Conservation (phyloP, 2,329 filamentous ascomycete species). For the Bipolaris cookei region DNA sequence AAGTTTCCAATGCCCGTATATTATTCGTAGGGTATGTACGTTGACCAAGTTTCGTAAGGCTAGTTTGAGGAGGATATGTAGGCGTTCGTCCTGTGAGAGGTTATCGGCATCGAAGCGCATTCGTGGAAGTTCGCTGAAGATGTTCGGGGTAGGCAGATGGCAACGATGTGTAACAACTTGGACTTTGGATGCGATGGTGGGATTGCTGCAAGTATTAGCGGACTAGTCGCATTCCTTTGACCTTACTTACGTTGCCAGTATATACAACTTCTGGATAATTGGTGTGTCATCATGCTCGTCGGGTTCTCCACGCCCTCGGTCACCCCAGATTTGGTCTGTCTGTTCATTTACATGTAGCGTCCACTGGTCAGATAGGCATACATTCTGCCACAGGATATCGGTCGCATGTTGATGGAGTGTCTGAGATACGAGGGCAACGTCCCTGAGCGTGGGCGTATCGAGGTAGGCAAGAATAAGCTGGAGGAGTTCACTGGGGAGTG, state of each 20-base stretch:
- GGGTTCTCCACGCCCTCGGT: slow-evolving; percentile 22
- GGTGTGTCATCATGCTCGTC: slow-evolving; percentile 52
- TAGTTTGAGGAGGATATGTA: slow-evolving; percentile 48
- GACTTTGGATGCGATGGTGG: slow-evolving; percentile 52
- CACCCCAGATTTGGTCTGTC: slow-evolving; percentile 19
- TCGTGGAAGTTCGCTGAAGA: slow-evolving; percentile 53
- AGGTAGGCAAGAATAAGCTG: slow-evolving; percentile 50
- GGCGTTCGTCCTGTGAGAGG: slow-evolving; percentile 50
- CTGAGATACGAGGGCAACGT: slow-evolving; percentile 44
- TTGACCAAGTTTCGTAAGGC: slow-evolving; percentile 52
- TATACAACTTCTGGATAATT: slow-evolving; percentile 51
- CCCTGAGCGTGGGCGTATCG: slow-evolving; percentile 35
- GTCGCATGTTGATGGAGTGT: slow-evolving; percentile 47
- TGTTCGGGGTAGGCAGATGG: slow-evolving; percentile 54
- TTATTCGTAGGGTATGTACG: slow-evolving; percentile 53
- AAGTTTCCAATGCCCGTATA: slow-evolving; percentile 53
- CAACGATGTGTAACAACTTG: slow-evolving; percentile 54
- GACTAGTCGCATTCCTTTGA: not conserved
- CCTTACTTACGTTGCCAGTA: slow-evolving; percentile 48
- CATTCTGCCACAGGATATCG: slow-evolving; percentile 50
- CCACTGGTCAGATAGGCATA: slow-evolving; percentile 51
- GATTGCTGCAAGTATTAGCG: slow-evolving; percentile 42
- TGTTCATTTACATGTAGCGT: slow-evolving; percentile 31
- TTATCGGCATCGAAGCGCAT: slow-evolving; percentile 49
- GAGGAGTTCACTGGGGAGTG: slow-evolving; percentile 53